Conservation (phyloP, 768 basidiomycete genomes). For the Collybia sordida region DNA sequence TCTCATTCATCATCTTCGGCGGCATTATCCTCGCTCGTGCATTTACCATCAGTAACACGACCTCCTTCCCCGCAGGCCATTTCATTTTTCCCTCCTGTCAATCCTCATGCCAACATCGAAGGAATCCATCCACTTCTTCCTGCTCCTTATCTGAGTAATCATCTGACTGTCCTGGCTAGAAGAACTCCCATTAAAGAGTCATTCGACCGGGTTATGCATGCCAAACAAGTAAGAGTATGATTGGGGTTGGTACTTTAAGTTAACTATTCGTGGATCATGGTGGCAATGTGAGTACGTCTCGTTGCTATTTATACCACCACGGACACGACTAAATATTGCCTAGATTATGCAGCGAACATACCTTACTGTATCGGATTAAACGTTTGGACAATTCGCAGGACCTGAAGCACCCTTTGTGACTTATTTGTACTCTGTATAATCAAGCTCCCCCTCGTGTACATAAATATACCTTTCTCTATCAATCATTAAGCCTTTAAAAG, state of each 20-base stretch:
- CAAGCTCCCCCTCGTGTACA: too few species aligned
- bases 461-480: too few species aligned
- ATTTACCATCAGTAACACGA: constrained; percentile 49
- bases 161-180: constrained; percentile 65
- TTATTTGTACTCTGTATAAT: constrained; percentile 3
- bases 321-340: too few species aligned
- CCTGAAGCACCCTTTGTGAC: not conserved
- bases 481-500: too few species aligned
- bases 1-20: constrained; percentile 54
- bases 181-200: constrained; percentile 69
- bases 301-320: too few species aligned
- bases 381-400: constrained; percentile 2
- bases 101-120: constrained; percentile 53
- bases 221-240: constrained; percentile 41
- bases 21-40: constrained; percentile 55
- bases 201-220: constrained; percentile 62
- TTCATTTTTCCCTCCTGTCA: constrained; percentile 64
- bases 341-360: not conserved
- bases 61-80: constrained; percentile 49
- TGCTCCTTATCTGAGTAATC: constrained; percentile 67
- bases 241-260: constrained; percentile 1
- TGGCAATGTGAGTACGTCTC: not conserved
- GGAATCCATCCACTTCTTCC: constrained; percentile 71
- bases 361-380: not conserved
- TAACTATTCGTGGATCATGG: too few species aligned